phyloP scores from a whole-genome alignment of 2,329 filamentous ascomycete genomes.

The Trichophyton rubrum region DNA sequence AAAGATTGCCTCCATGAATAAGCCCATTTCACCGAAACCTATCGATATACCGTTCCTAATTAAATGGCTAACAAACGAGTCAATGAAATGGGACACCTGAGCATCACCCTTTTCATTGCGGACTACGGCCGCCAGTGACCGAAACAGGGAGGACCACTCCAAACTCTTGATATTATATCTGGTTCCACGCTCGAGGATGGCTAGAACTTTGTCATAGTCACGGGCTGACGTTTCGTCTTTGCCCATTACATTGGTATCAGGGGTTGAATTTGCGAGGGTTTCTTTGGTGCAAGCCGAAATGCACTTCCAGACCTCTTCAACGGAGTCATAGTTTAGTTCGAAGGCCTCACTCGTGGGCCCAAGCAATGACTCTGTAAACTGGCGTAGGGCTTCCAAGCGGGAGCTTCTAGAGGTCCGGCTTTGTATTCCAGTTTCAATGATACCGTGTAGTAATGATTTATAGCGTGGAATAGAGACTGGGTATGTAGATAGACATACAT shows the following conservation, averaged over 20 bases:
- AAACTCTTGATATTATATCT: slow-evolving; percentile 18
- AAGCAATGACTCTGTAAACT: slow-evolving; percentile 23
- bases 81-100: slow-evolving; percentile 53
- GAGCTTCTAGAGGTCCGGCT: slow-evolving; percentile 24
- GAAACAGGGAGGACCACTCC: slow-evolving; percentile 43
- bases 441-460: slow-evolving; percentile 19
- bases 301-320: slow-evolving; percentile 25
- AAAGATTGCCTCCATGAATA: slow-evolving; percentile 3
- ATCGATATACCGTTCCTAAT: slow-evolving; percentile 17
- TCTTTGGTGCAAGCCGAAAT: slow-evolving; percentile 23
- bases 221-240: slow-evolving; percentile 43
- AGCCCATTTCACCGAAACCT: background rate
- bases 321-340: background rate
- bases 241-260: slow-evolving; percentile 25
- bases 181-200: slow-evolving; percentile 51
- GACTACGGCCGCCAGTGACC: slow-evolving; percentile 44
- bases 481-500: slow-evolving; percentile 19
- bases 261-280: slow-evolving; percentile 23
- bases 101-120: slow-evolving; percentile 55
- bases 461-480: slow-evolving; percentile 19
- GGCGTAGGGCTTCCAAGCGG: slow-evolving; percentile 28
- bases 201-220: slow-evolving; percentile 57
- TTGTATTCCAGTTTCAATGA: slow-evolving; percentile 25
- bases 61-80: slow-evolving; percentile 53
- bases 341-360: slow-evolving; percentile 8